Evolutionary conservation across 805 yeast genomes (phyloP).

Genomic region (Peterozyma xylosa): DNA sequence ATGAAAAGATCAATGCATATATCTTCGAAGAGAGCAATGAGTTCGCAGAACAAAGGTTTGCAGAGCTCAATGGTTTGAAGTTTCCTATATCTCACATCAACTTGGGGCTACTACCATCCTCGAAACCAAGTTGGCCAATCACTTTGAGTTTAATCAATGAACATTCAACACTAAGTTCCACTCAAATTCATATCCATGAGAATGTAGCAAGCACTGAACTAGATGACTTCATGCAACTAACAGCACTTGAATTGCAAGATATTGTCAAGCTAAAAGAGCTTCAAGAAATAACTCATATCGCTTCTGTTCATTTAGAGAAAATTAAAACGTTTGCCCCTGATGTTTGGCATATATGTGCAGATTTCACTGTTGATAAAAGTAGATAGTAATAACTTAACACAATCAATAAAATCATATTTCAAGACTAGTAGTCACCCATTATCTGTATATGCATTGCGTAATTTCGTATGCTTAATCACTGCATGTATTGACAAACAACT

Average conservation of each 20-base stretch:
- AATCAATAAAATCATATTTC: too few relatives aligned
- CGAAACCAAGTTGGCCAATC: constrained; percentile 52
- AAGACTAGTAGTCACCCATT: too few relatives aligned
- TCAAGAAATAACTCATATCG: constrained; percentile 5
- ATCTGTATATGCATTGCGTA: too few relatives aligned
- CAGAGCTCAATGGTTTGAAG: constrained; percentile 10
- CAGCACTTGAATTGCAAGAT: constrained; percentile 12
- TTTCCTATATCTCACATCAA: constrained; percentile 52
- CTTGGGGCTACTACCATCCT: constrained; percentile 71
- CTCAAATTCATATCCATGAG: constrained; percentile 64
- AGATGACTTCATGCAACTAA: constrained; percentile 19
- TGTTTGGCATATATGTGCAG: constrained; percentile 69
- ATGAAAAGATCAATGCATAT: constrained; percentile 24
- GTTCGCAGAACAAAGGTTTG: constrained; percentile 34
- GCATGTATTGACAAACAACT: too few relatives aligned
- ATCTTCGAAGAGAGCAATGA: constrained; percentile 64
- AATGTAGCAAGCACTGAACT: constrained; percentile 47
- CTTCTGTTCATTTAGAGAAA: constrained; percentile 39
- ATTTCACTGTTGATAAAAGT: constrained; percentile 11
- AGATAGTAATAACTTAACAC: too few relatives aligned
- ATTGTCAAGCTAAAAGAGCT: neutral
- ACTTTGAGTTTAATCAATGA: constrained; percentile 22
- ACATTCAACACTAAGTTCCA: constrained; percentile 6
- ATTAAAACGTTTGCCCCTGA: constrained; percentile 88
- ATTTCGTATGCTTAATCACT: too few relatives aligned